Base-by-base conservation (phyloP, 2,329 filamentous ascomycete genomes). In the Fusarium sp. region DNA sequence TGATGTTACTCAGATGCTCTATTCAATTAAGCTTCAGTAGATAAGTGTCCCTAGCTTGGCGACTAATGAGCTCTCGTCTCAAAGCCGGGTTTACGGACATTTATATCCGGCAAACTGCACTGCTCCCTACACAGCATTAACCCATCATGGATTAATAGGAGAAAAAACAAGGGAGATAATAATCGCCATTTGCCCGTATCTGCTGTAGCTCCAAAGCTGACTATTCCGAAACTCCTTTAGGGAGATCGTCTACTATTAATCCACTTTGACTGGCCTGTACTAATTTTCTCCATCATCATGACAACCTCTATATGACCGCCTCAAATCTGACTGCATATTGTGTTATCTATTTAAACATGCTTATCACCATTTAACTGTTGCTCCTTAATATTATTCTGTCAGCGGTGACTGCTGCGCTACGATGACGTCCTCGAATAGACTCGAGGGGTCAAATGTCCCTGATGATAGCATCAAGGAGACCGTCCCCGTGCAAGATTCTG, bases 401-500 rank as follows among this genome's bases (percentile, higher is more conserved):
- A 40, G 21, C 41, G 7, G 34, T 56, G 11, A 30, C 20, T 47
- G 18, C 20, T 6, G 27, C 55, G 18, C 43, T 50, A 40, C 43
- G 23, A 70, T 71, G 63, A 71, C 63, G 55, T 65, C 63, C 43
- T 71, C 34, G 28, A 53, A 37, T 30, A 60, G n/a, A 10, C 42
- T 16, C 18, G 21, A 66, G 28, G 40, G 42, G n/a, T 25, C 34
- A 40, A 53, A 53, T 48, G 25, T 10, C 16, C 47, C 47, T 40
- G 50, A 41, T 23, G 43, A 68, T 68, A 47, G 30, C 40, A 60
- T 70, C 40, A 67, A 37, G 27, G 56, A 66, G 14, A 49, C 51
- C 14, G 42, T 60, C 49, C 57, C 59, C 7, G 21, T 30, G 23
- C 43, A 49, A 28, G 40, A 61, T 11, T 42, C 48, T 23, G 48